Base-by-base conservation (phyloP, 2,329 filamentous ascomycete genomes). In the Fusarium sarcochroum region DNA sequence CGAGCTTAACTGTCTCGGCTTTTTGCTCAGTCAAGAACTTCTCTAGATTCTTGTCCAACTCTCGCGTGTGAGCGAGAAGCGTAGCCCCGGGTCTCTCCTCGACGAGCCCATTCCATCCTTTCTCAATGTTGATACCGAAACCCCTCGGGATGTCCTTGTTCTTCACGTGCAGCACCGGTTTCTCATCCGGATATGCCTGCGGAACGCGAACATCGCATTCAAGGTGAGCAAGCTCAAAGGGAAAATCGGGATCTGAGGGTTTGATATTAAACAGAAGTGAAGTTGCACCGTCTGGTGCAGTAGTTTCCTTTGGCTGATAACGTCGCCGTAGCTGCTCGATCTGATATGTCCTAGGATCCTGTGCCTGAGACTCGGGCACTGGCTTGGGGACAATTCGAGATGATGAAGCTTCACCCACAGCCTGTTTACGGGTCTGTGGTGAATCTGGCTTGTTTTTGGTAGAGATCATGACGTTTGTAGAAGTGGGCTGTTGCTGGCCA, bases 181-280 rank as follows among this genome's bases (percentile, higher is more conserved):
- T 80, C 41, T 80, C 78, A 38, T 80, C 78, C 18, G 92, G 92
- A 77, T 92, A 95, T 18, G 78, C 79, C 11, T 75, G 76, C 3
- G 93, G 92, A 20, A 96, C 84, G 50, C 82, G 84, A 37, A 96
- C 80, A 42, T 88, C 83, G 76, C 91, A 94, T 40, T 91, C 84
- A 32, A 96, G 82, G 38, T 86, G 82, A 25, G 89, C 85, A 74
- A 95, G 82, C 64, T 94, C 91, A 77, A 93, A 95, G 1, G 93
- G 91, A 73, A 96, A 95, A 74, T 96, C 93, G 0, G 93, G 93
- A 75, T 96, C 93, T 7, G 92, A 93, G 7, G 93, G 93, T 14
- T 80, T 80, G 64, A 96, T 80, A 51, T 83, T 87, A 77, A 95
- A 92, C 11, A 82, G 79, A 38, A 94, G 78, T 17, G 86, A 84